phyloP scores from a whole-genome alignment of 2,329 filamentous ascomycete species.

The Fusarium sp. region DNA sequence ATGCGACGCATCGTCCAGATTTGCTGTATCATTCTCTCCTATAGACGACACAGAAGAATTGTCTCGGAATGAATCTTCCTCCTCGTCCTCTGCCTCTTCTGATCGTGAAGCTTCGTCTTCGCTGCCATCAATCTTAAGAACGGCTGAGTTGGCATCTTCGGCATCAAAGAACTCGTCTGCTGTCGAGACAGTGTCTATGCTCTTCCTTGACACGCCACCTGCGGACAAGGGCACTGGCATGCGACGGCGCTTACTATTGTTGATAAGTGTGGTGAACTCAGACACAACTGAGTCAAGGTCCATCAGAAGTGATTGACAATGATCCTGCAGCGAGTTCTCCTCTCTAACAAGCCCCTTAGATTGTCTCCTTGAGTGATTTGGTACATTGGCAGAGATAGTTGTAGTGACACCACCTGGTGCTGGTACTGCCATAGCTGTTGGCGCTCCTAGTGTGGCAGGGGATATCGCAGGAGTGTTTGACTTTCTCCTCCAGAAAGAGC shows the following conservation, averaged over 20 bases:
- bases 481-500: slow-evolving; percentile 93
- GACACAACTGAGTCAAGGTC: slow-evolving; percentile 85
- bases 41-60: slow-evolving; percentile 68
- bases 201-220: slow-evolving; percentile 61
- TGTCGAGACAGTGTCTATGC: slow-evolving; percentile 81
- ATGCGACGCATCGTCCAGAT: slow-evolving; percentile 66
- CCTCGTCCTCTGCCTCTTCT: slow-evolving; percentile 60
- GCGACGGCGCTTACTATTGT: slow-evolving; percentile 81
- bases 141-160: slow-evolving; percentile 69
- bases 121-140: slow-evolving; percentile 78
- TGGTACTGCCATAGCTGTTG: slow-evolving; percentile 53
- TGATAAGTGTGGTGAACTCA: slow-evolving; percentile 82
- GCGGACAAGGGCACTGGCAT: slow-evolving; percentile 62
- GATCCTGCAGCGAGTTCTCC: slow-evolving; percentile 77
- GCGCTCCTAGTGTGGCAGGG: slow-evolving; percentile 52
- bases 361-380: slow-evolving; percentile 47
- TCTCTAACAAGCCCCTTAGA: slow-evolving; percentile 55
- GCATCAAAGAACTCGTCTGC: slow-evolving; percentile 96
- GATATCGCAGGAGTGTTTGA: slow-evolving; percentile 63
- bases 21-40: slow-evolving; percentile 66
- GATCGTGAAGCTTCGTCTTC: slow-evolving; percentile 71
- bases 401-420: slow-evolving; percentile 50
- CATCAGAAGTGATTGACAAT: slow-evolving; percentile 82
- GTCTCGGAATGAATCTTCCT: slow-evolving; percentile 62
- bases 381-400: slow-evolving; percentile 45